phyloP scores from a whole-genome alignment of 2,329 filamentous ascomycete species.

The Alternaria novae-zelandiae region DNA sequence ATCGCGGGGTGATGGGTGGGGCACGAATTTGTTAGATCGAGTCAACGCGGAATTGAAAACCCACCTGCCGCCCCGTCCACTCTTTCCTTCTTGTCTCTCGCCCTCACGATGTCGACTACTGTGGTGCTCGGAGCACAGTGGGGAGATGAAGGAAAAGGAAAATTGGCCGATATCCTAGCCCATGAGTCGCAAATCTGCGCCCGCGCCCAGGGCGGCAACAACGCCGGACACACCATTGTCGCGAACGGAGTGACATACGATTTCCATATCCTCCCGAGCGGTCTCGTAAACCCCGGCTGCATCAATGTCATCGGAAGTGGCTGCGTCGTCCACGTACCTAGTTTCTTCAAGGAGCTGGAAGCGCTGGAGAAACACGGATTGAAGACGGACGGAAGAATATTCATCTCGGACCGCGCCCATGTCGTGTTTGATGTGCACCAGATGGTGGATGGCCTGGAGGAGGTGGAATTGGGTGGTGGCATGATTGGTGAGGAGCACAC shows the following conservation, averaged over 20 bases:
- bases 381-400: constrained; percentile 64
- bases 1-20: constrained; percentile 18
- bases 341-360: constrained; percentile 70
- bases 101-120: constrained; percentile 56
- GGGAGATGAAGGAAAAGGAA: constrained; percentile 66
- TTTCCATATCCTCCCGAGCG: constrained; percentile 59
- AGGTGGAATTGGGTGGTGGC: constrained; percentile 59
- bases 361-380: constrained; percentile 67
- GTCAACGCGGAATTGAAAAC: constrained; percentile 19
- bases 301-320: constrained; percentile 73
- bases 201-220: constrained; percentile 66
- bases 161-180: constrained; percentile 65
- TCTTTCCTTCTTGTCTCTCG: constrained; percentile 11
- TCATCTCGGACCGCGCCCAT: constrained; percentile 68
- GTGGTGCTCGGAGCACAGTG: constrained; percentile 67
- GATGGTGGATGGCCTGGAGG: constrained; percentile 72
- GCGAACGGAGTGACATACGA: constrained; percentile 56
- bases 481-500: constrained; percentile 42
- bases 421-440: constrained; percentile 71
- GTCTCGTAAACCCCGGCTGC: constrained; percentile 73
- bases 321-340: constrained; percentile 72
- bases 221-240: constrained; percentile 58
- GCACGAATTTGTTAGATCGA: constrained; percentile 10
- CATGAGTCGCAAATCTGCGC: constrained; percentile 63
- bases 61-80: constrained; percentile 23